A percentile compares a stretch with the other conserved stretches of the same genome.
These are phyloP conservation scores for Calonectria fujianensis DNA, from an alignment of 2,329 filamentous ascomycete species.

Conservation along the genomic window DNA sequence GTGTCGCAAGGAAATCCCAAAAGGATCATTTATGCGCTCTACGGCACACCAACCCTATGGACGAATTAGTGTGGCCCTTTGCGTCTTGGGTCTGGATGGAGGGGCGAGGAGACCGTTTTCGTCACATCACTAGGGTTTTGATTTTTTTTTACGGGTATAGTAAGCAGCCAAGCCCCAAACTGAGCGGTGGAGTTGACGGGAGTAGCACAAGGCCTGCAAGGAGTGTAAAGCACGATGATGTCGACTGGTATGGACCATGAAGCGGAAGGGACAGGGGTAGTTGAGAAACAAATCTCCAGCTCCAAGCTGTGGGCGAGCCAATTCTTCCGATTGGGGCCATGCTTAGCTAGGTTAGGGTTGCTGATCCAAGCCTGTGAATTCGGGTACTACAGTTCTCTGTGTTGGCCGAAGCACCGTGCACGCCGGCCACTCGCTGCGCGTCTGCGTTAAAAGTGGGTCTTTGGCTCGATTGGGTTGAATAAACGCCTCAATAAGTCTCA, in stretches of 20 bases:
- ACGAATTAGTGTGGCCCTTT: constrained; percentile 15
- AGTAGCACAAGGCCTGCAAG: constrained; percentile 41
- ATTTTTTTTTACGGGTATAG: constrained; percentile 30
- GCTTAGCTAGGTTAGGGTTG: constrained; percentile 53
- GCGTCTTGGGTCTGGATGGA: constrained; percentile 9
- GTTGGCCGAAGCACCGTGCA: constrained; percentile 26
- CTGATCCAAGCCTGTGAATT: constrained; percentile 58
- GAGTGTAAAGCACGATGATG: constrained; percentile 45
- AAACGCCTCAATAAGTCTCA: constrained; percentile 53
- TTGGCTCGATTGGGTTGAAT: constrained; percentile 56
- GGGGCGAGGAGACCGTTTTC: constrained; percentile 16
- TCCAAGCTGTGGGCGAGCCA: constrained; percentile 49
- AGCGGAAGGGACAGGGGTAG: constrained; percentile 38
- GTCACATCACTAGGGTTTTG: constrained; percentile 16
- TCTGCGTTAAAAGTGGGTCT: constrained; percentile 41
- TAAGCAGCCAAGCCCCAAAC: constrained; percentile 34
- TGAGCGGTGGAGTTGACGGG: constrained; percentile 38
- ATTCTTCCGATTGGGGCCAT: constrained; percentile 58
- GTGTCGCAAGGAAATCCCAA: constrained; percentile 25
- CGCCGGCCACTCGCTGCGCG: constrained; percentile 45
- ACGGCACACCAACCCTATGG: background rate
- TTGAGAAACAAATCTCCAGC: constrained; percentile 42
- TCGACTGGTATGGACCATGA: constrained; percentile 51
- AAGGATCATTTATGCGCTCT: constrained; percentile 1
- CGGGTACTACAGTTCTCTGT: constrained; percentile 50